phyloP scores from a whole-genome alignment of 1,284 basidiomycete genomes.

The Prillingera fragicola region DNA sequence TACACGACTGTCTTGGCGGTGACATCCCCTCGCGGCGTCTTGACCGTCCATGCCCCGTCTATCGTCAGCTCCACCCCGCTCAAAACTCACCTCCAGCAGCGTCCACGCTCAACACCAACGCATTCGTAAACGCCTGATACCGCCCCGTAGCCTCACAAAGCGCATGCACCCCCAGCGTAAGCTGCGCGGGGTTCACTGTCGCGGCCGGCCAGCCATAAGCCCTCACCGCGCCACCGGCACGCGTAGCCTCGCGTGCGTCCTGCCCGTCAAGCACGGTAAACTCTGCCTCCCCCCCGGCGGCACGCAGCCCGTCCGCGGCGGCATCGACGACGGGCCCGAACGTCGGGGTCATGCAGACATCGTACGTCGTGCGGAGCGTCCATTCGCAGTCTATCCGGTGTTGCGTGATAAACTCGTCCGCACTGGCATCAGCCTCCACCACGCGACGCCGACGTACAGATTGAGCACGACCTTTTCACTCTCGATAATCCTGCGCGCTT shows the following conservation, averaged over 20 bases:
- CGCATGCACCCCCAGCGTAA: constrained; percentile 27
- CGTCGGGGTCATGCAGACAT: constrained; percentile 30
- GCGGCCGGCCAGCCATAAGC: constrained; percentile 33
- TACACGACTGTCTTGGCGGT: constrained; percentile 23
- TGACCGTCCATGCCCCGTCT: constrained; percentile 20
- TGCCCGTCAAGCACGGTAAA: constrained; percentile 11
- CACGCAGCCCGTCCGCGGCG: constrained; percentile 17
- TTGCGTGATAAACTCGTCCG: constrained; percentile 24
- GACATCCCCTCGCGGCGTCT: constrained; percentile 29
- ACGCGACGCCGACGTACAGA: background rate
- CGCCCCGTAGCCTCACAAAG: constrained; percentile 18
- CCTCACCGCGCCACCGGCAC: constrained; percentile 5
- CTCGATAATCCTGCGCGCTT: constrained; percentile 18
- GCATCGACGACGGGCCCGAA: constrained; percentile 25
- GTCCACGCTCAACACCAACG: constrained; percentile 1
- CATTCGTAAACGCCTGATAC: constrained; percentile 21
- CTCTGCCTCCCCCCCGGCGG: constrained; percentile 17
- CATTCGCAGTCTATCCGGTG: constrained; percentile 37
- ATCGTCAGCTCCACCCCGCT: too few relatives aligned
- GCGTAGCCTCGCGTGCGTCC: constrained; percentile 7
- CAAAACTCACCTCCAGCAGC: background rate
- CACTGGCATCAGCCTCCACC: background rate
- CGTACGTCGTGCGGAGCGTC: constrained; percentile 30
- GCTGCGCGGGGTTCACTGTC: constrained; percentile 37
- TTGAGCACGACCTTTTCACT: constrained; percentile 6